Evolutionary conservation across 2,329 filamentous ascomycete genomes (phyloP), one percentile per base, ranked within the genome.

Genomic region (Cryphonectria carpinicola): DNA sequence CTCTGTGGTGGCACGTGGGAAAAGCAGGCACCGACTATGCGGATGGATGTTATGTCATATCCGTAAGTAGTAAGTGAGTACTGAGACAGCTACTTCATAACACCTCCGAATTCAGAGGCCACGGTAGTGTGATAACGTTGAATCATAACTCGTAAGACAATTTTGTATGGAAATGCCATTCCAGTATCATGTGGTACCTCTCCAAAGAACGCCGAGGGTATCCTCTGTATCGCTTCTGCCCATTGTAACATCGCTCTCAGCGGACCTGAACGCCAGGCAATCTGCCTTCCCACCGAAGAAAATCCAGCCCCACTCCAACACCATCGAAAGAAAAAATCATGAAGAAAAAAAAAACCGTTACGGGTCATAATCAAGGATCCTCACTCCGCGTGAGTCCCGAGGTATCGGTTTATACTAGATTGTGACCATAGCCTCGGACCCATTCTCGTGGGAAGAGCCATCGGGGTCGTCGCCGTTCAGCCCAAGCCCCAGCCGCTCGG

Each of bases 381-480:
- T 64, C 25, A 28, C 3, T n/a, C n/a, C n/a, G 4, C 41, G 17
- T 35, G 14, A 65, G 28, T 28, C 13, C 62, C 5, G 14, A 65
- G 19, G 13, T 10, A 65, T 28, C 10, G 28, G 19, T 39, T 2
- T 66, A 72, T 56, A 69, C 81, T 78, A 88, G 65, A 81, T 85
- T 71, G 84, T 88, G 73, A 87, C 81, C 85, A 88, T 88, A 8
- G 82, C 80, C 72, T 87, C 85, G 65, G 84, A 82, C 13, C 83
- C 83, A 70, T 84, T 84, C 60, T 84, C 80, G 41, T 77, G 72
- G 22, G 61, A 41, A 14, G 8, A 8, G 69, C 70, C 74, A 70
- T 78, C 78, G 73, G 58, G 70, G n/a, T 82, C 80, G 32, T 84
- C 81, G 1, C 77, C 78, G 64, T 79, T 76, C 22, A 81, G 73